phyloP scores from a whole-genome alignment of 1,284 basidiomycete genomes.

The Inonotus obliquus region DNA sequence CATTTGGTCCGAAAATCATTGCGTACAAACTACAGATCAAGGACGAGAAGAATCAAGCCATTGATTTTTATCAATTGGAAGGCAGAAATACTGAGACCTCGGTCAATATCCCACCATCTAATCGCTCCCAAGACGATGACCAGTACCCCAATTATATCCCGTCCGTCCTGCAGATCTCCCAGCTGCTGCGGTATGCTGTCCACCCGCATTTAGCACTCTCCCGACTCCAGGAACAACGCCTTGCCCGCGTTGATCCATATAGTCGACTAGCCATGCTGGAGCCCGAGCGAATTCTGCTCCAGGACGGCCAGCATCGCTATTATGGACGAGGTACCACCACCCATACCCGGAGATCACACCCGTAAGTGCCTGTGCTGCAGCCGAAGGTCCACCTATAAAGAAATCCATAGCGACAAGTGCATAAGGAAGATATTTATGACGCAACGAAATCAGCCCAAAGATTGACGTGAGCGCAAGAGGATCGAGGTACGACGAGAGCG shows the following conservation, averaged over 20 bases:
- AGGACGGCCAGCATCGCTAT: constrained; percentile 17
- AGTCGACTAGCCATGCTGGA: constrained; percentile 19
- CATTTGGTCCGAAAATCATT: no score
- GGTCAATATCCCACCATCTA: background rate
- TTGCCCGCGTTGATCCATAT: constrained; percentile 31
- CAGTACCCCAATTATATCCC: constrained; percentile 44
- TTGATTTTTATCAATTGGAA: no score
- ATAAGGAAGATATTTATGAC: constrained; percentile 72
- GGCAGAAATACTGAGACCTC: no score
- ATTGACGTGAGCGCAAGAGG: constrained; percentile 66
- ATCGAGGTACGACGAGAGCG: constrained; percentile 63
- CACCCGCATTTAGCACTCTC: constrained; percentile 22
- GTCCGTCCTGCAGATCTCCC: constrained; percentile 9
- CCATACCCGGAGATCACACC: constrained; percentile 74
- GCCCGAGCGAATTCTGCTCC: constrained; percentile 31
- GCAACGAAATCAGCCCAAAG: constrained; percentile 70
- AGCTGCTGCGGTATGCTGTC: constrained; percentile 27
- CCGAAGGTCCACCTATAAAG: constrained; percentile 55
- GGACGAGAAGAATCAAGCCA: no score
- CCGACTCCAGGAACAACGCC: constrained; percentile 16
- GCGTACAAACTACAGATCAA: no score
- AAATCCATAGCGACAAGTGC: constrained; percentile 70
- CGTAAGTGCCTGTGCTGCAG: constrained; percentile 54
- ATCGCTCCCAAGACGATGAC: constrained; percentile 34
- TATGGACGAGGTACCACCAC: constrained; percentile 74